Evolutionary conservation across 2,329 filamentous ascomycete genomes (phyloP), one percentile per base, ranked within the genome.

Genomic region (Xylariomycetidae sp.): DNA sequence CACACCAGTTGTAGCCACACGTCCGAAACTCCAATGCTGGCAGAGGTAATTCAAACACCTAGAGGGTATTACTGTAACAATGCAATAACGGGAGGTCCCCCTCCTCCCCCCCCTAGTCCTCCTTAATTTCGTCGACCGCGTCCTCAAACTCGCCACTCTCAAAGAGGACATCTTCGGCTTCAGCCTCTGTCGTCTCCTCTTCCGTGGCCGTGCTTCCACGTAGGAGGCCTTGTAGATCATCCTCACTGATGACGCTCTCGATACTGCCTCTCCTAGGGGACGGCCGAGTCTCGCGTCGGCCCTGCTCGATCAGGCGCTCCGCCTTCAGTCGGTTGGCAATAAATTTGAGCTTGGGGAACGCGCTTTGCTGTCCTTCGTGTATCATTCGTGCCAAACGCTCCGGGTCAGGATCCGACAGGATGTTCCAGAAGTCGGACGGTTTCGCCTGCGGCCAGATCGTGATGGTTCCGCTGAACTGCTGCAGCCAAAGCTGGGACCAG

Each of bases 401-500:
- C 3, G 80, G 67, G 25, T 77, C 81, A 0, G 92, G 92, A 53
- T 98, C 92, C 1, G 81, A 79, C 2, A 98, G 71, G 40, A 98
- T 94, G 48, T 85, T 76, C 55, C 73, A 79, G 56, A 95, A 93
- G 61, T 98, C 92, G 2, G 78, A 82, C 2, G 77, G 64, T 3
- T 79, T 65, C 10, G 79, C 82, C 57, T 88, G 87, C 6, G 92
- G 92, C 89, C 90, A 96, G 52, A 98, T 89, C 10, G 92, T 98
- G 43, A 96, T 83, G 8, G 87, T 96, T 18, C 92, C 92, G 43
- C 82, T 84, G 59, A 98, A 98, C 38, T 88, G 79, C 58, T 98
- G 92, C 29, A 98, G 73, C 85, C 90, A 98, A 15, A 98, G 79
- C 60, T 95, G 85, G 38, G 82, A 89, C 92, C 92, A 98, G 57